Evolutionary conservation across 495 filamentous ascomycete species (phyloP).

Genomic region (Penicillium coprophilum): DNA sequence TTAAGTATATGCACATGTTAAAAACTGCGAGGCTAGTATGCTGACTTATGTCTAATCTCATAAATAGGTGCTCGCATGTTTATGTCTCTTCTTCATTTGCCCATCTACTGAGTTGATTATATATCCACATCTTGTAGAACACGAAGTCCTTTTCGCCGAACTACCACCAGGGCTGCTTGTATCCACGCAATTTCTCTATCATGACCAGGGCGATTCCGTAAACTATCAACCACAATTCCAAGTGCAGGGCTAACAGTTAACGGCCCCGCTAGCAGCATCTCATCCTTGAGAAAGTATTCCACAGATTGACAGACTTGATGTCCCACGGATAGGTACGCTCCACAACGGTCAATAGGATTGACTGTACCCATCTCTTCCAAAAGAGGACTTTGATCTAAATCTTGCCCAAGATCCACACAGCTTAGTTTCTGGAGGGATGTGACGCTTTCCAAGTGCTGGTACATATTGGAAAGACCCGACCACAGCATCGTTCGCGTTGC

Average conservation of each 20-base stretch:
- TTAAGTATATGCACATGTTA: no score
- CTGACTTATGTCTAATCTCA: no score
- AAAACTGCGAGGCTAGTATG: no score
- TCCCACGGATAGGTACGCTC: conserved; percentile 23
- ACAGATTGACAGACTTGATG: conserved; percentile 36
- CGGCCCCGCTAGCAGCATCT: conserved; percentile 16
- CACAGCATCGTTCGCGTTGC: conserved; percentile 28
- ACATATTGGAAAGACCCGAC: conserved; percentile 24
- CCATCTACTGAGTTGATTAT: no score
- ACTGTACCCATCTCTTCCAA: not conserved
- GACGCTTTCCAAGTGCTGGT: conserved; percentile 12
- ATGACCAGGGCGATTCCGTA: conserved; percentile 8
- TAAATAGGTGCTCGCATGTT: no score
- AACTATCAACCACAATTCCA: conserved; percentile 17
- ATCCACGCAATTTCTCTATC: conserved; percentile 10
- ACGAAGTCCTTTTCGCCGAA: conserved; percentile 8
- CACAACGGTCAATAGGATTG: conserved; percentile 23
- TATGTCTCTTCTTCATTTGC: no score
- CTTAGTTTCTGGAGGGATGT: not conserved
- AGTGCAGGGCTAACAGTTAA: conserved; percentile 17
- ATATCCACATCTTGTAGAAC: not conserved
- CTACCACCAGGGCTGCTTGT: conserved; percentile 1
- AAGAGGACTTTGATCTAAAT: not conserved
- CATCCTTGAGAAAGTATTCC: conserved; percentile 28
- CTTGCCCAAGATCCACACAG: not conserved